Evolutionary conservation across 2,329 filamentous ascomycete species (phyloP).

Genomic region (Blastomyces parvus): DNA sequence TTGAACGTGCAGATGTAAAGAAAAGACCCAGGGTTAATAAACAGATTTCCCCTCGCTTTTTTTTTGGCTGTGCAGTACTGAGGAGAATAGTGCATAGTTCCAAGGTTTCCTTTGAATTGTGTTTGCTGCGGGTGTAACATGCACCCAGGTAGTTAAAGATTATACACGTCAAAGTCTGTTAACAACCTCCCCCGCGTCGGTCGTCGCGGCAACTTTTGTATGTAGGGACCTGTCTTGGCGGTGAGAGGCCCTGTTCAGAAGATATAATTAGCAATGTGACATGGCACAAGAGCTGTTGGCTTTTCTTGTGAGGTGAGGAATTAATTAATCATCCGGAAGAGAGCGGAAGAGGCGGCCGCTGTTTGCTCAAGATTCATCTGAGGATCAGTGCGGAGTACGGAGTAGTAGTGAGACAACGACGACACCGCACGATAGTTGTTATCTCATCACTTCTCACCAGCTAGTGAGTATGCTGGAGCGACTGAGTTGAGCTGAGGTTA

Average conservation of each 20-base stretch:
- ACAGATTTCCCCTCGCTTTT: not conserved
- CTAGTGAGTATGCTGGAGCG: not conserved
- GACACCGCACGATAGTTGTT: not conserved
- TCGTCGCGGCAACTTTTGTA: too few relatives aligned
- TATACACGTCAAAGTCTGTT: too few relatives aligned
- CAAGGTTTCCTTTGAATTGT: too few relatives aligned
- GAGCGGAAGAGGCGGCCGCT: not conserved
- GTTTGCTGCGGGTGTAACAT: too few relatives aligned
- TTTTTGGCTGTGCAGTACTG: not conserved
- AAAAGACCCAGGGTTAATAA: not conserved
- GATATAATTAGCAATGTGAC: constrained; percentile 2
- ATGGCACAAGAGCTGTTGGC: not conserved
- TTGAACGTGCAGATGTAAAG: not conserved
- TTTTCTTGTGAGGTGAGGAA: not conserved
- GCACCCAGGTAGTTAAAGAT: too few relatives aligned
- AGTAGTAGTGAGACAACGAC: not conserved
- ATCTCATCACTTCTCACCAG: not conserved
- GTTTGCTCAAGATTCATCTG: not conserved
- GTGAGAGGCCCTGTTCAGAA: not conserved
- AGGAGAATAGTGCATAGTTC: too few relatives aligned
- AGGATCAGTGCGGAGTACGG: too few relatives aligned
- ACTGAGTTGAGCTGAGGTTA: not conserved
- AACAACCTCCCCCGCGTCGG: too few relatives aligned
- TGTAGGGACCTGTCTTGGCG: not conserved
- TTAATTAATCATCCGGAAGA: constrained; percentile 5